Evolutionary conservation across 148 eudicot genomes (phyloP).

Genomic region (Rhododendron ovatum): DNA sequence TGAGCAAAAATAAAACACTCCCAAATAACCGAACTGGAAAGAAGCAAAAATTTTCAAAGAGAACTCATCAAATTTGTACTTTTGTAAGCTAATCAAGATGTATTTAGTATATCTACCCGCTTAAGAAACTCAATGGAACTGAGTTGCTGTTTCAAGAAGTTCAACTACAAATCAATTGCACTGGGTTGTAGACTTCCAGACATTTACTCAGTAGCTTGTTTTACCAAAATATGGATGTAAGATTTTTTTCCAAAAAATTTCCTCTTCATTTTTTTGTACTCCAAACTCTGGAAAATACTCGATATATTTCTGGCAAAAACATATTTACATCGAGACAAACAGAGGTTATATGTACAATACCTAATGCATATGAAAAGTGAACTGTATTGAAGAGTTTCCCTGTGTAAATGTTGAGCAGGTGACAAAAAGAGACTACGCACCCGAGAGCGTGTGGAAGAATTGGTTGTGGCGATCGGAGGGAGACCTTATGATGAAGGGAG

Average conservation of each 20-base stretch:
- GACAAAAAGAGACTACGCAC: constrained; percentile 44
- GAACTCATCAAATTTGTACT: not conserved
- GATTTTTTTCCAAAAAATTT: not conserved
- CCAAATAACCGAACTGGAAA: not conserved
- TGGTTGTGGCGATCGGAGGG: constrained; percentile 52
- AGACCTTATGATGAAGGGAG: constrained; percentile 44
- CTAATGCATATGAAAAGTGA: not conserved
- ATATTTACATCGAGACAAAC: not conserved
- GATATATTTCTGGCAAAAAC: not conserved
- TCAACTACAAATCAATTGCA: not conserved
- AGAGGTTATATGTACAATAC: not conserved
- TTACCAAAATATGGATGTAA: not conserved
- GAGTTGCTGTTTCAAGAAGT: not conserved
- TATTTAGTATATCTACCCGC: not conserved
- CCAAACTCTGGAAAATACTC: not conserved
- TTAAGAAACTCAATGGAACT: not conserved
- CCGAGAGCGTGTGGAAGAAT: constrained; percentile 42
- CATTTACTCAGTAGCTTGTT: not conserved
- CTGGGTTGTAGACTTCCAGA: not conserved
- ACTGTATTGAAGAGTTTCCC: not conserved
- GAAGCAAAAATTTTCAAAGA: not conserved
- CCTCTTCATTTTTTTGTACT: not conserved
- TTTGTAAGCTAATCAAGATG: not conserved
- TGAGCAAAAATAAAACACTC: not conserved
- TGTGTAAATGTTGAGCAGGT: constrained; percentile 21